These are phyloP conservation scores for Lasiosphaeriaceae sp. DNA, from an alignment of 495 filamentous ascomycete species.

Conservation along the genomic window DNA sequence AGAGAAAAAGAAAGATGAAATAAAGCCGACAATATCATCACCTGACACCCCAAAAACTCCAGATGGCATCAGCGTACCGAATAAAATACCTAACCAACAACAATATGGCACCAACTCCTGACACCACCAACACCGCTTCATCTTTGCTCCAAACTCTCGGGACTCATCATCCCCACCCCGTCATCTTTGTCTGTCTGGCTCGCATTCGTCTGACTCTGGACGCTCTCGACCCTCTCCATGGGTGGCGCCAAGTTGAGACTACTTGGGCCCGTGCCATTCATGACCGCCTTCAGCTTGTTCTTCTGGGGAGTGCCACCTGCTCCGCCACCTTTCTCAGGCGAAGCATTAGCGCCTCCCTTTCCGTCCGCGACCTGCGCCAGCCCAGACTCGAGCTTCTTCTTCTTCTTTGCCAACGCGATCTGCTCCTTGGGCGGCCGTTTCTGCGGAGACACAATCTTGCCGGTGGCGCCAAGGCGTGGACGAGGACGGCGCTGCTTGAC, in stretches of 20 bases:
- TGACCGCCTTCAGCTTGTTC: constrained; percentile 35
- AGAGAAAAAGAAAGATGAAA: too few relatives aligned
- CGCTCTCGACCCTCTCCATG: constrained; percentile 49
- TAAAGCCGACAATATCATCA: too few relatives aligned
- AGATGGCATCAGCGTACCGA: too few relatives aligned
- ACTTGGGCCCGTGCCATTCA: constrained; percentile 29
- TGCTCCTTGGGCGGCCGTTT: constrained; percentile 81
- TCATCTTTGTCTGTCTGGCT: constrained; percentile 54
- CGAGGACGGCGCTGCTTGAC: constrained; percentile 86
- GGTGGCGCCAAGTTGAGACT: constrained; percentile 17
- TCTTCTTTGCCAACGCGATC: constrained; percentile 69
- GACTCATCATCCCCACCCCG: constrained; percentile 61
- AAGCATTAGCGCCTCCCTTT: constrained; percentile 33
- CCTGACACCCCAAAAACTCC: too few relatives aligned
- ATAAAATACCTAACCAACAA: too few relatives aligned
- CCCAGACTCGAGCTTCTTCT: constrained; percentile 57
- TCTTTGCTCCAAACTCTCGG: constrained; percentile 55
- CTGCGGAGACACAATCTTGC: constrained; percentile 84
- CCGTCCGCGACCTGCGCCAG: constrained; percentile 40
- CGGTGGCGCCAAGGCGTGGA: constrained; percentile 87
- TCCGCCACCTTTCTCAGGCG: constrained; percentile 38
- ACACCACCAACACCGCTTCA: constrained; percentile 1
- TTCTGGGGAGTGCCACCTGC: constrained; percentile 28
- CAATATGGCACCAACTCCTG: too few relatives aligned
- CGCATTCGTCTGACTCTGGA: constrained; percentile 48